Percentiles rank a stretch among this genome's conserved stretches.
Conservation (phyloP, 768 basidiomycete genomes). For the Leccinum truebloodii region DNA sequence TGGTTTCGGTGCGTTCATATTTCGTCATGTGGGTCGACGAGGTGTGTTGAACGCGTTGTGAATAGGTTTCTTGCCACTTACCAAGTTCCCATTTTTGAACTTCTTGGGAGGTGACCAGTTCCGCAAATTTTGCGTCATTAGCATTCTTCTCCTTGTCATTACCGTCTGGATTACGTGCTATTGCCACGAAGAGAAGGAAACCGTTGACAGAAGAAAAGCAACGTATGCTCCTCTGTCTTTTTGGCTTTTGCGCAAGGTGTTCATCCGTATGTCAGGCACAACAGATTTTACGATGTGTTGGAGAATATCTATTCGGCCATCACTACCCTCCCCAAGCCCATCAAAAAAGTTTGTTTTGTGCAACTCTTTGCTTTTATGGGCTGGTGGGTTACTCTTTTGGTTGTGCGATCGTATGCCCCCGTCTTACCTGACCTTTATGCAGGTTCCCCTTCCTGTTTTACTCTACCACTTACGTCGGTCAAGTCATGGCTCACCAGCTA, state of each 20-base stretch:
- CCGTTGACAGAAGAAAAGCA: conserved; percentile 46
- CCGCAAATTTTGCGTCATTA: conserved; percentile 91
- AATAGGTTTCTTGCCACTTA: conserved; percentile 86
- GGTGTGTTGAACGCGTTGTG: conserved; percentile 9
- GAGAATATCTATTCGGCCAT: conserved; percentile 76
- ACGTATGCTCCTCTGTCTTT: conserved; percentile 33
- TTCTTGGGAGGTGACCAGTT: conserved; percentile 92
- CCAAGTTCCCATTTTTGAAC: conserved; percentile 70
- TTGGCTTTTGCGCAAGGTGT: conserved; percentile 4
- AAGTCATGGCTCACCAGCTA: conserved; percentile 85
- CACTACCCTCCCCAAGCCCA: conserved; percentile 74
- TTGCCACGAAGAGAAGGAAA: conserved; percentile 79
- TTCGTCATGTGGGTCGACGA: not conserved
- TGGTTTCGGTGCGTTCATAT: conserved; percentile 66
- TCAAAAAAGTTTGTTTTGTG: conserved; percentile 88
- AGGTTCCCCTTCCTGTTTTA: conserved; percentile 98
- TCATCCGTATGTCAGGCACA: conserved; percentile 29
- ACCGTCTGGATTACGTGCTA: conserved; percentile 91
- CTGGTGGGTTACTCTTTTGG: conserved; percentile 53
- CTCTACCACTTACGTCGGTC: conserved; percentile 90
- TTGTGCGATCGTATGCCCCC: conserved; percentile 5
- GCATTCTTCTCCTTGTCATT: conserved; percentile 70
- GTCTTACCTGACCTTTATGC: conserved; percentile 8
- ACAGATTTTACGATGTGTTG: conserved; percentile 70
- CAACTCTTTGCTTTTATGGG: conserved; percentile 97